Evolutionary conservation across 306 rosid genomes (phyloP).

Genomic region (Benincasa hispida): DNA sequence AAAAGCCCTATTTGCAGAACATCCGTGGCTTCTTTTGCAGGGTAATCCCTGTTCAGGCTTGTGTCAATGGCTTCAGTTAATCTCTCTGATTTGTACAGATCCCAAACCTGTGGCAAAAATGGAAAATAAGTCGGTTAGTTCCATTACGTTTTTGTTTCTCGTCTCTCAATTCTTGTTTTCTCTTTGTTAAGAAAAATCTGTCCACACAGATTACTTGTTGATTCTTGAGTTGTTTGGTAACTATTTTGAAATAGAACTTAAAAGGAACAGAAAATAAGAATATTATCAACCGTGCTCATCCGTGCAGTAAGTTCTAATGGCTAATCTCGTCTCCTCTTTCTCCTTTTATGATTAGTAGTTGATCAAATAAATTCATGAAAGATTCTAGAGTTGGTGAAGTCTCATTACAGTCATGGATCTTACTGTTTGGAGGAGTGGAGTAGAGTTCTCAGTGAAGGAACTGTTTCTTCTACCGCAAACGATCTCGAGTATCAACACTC

Average conservation of each 20-base stretch:
- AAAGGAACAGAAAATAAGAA: neutral
- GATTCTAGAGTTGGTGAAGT: neutral
- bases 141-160: neutral
- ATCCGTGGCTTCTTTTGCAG: slow-evolving; percentile 30
- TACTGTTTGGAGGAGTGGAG: slow-evolving; percentile 63
- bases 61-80: slow-evolving; percentile 46
- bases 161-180: neutral
- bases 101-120: slow-evolving; percentile 51
- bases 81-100: slow-evolving; percentile 29
- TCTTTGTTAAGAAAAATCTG: too few relatives aligned
- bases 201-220: too few relatives aligned
- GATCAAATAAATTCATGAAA: neutral
- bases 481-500: slow-evolving; percentile 76
- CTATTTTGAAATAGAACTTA: too few relatives aligned
- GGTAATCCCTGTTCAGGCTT: slow-evolving; percentile 33
- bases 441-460: slow-evolving; percentile 39
- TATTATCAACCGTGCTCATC: neutral
- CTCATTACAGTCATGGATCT: slow-evolving; percentile 4
- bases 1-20: slow-evolving; percentile 59
- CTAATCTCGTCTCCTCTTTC: neutral
- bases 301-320: too few relatives aligned
- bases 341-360: neutral
- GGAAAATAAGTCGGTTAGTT: neutral
- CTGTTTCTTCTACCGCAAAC: slow-evolving; percentile 55
- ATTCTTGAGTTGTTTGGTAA: too few relatives aligned